Base-by-base conservation (phyloP, 805 yeast genomes). In the Candida krabiensis region DNA sequence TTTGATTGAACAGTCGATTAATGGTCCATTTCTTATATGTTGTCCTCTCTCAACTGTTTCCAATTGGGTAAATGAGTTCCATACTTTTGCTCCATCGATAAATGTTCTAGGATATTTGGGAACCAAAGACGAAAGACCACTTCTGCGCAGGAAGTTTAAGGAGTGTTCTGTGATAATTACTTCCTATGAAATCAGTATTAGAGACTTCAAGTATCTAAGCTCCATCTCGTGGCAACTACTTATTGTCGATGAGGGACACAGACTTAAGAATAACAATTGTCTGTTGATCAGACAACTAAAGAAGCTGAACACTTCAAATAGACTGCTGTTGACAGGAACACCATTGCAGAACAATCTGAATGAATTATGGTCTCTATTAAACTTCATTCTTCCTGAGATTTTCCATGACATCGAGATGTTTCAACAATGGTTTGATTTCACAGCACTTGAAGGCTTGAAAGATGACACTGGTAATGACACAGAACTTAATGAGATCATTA, bases 171-270 rank as follows among this genome's bases (percentile, higher is more conserved):
- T 89, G 2, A 70, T 91, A 5, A 61, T 91, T 5, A 85, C 96
- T 0, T 83, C 93, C 18, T 91, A 88, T 66, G 96, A 91, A 55
- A 71, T 84, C 11, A 72, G 87, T 1, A 74, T 90, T 31, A 71
- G 76, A 34, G 98, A 93, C 55, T 73, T 79, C 30, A 63, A 64
- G 21, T 70, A 62, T 44, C 67, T 89, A 35, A 67, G 73, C 43
- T 58, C 64, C 2, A 62, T 75, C 9, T 62, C 67, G 17, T 90
- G 97, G 96, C 84, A 80, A 43, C 91, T 79, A 56, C 65, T 91
- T 37, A 84, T 90, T 35, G 96, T 91, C 14, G 99, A 91, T 61
- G 99, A 91, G 62, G 99, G 98, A 5, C 99, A 91, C 61, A 69
- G 99, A 27, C 68, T 91, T 49, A 93, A 91, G 55, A 91, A 91